phyloP scores from a whole-genome alignment of 306 rosid species.

The Alnus glutinosa region DNA sequence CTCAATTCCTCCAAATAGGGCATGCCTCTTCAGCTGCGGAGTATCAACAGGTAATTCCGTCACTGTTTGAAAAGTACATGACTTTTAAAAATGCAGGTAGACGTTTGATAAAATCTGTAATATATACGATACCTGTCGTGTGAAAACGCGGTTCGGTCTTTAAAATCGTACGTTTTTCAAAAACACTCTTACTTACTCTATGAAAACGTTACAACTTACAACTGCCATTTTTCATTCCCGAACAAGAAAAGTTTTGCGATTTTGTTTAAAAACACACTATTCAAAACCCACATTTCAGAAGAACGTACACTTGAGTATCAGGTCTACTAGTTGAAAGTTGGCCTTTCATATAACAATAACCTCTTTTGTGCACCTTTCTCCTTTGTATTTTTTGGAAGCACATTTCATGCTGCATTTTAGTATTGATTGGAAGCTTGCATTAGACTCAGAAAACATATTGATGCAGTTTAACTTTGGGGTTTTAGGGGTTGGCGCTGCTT shows the following conservation, averaged over 20 bases:
- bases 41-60: conserved; percentile 65
- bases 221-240: too few relatives aligned
- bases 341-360: background rate
- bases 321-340: background rate
- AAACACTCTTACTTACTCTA: too few relatives aligned
- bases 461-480: conserved; percentile 1
- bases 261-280: background rate
- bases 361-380: background rate
- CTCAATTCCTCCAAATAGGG: conserved; percentile 53
- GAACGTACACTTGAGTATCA: background rate
- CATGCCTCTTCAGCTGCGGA: conserved; percentile 87
- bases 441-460: background rate
- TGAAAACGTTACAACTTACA: too few relatives aligned
- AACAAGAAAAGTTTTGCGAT: too few relatives aligned
- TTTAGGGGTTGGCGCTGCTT: conserved; percentile 92
- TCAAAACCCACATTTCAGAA: too few relatives aligned
- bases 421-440: background rate
- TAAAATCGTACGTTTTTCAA: too few relatives aligned
- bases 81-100: too few relatives aligned
- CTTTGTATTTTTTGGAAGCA: background rate
- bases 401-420: background rate
- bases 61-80: too few relatives aligned
- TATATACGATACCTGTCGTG: too few relatives aligned
- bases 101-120: too few relatives aligned
- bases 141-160: too few relatives aligned